phyloP scores from a whole-genome alignment of 148 eudicot species.

The Tetragonia tetragonoides region DNA sequence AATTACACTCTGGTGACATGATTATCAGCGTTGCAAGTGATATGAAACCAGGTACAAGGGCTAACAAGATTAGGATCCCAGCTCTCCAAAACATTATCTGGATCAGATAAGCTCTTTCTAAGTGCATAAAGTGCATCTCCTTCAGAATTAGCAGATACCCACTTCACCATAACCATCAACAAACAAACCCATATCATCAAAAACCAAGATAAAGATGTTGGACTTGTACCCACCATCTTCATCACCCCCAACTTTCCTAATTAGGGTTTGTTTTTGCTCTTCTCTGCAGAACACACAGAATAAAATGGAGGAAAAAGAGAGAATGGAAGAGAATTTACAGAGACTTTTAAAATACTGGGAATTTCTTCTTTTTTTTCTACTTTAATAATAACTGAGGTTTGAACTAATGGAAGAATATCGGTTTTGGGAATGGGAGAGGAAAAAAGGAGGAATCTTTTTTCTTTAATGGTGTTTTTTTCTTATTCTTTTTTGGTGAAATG shows the following conservation, averaged over 20 bases:
- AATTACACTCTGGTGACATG: conserved; percentile 71
- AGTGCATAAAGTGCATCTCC: conserved; percentile 77
- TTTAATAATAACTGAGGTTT: neutral
- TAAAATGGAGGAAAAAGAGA: neutral
- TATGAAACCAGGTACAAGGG: conserved; percentile 90
- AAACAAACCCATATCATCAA: conserved; percentile 26
- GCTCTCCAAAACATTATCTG: conserved; percentile 65
- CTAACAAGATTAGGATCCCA: conserved; percentile 87
- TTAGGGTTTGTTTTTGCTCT: neutral
- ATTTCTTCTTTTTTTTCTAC: neutral
- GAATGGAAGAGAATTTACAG: conserved; percentile 5
- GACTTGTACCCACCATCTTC: conserved; percentile 11
- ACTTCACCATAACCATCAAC: conserved; percentile 19
- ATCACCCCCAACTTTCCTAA: neutral
- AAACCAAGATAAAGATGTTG: conserved; percentile 5
- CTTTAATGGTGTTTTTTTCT: no score
- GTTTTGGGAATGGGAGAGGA: conserved; percentile 21
- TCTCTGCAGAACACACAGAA: neutral
- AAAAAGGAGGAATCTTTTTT: conserved; percentile 19
- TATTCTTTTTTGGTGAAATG: neutral
- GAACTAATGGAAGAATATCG: conserved; percentile 16
- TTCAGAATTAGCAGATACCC: conserved; percentile 63
- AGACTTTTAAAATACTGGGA: neutral
- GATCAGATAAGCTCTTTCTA: conserved; percentile 66
- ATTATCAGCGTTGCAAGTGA: conserved; percentile 67